Evolutionary conservation across 2,329 filamentous ascomycete genomes (phyloP).

Genomic region (Aspergillus quadricinctus): DNA sequence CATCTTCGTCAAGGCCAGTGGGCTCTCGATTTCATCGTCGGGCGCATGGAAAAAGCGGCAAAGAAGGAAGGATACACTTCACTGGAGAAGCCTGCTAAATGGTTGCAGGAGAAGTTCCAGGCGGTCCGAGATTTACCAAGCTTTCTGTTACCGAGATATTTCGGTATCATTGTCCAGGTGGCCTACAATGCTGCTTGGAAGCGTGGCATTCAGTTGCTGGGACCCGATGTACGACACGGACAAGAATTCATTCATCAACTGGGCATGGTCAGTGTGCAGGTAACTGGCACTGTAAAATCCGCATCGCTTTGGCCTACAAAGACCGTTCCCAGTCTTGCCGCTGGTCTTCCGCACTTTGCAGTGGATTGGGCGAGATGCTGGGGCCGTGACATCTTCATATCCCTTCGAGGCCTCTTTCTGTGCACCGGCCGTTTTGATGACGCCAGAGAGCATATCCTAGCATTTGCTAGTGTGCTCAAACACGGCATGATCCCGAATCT

Average conservation of each 20-base stretch:
- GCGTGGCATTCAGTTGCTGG: slow-evolving; percentile 73
- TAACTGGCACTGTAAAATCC: slow-evolving; percentile 83
- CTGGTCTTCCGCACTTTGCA: slow-evolving; percentile 89
- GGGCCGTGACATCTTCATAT: slow-evolving; percentile 97
- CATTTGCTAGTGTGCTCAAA: slow-evolving; percentile 93
- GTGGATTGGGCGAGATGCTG: slow-evolving; percentile 94
- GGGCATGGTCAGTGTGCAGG: slow-evolving; percentile 86
- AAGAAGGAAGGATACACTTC: slow-evolving; percentile 58
- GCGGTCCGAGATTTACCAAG: slow-evolving; percentile 79
- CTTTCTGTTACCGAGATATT: slow-evolving; percentile 89
- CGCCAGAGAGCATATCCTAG: slow-evolving; percentile 88
- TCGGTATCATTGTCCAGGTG: slow-evolving; percentile 81
- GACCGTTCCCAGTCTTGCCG: slow-evolving; percentile 79
- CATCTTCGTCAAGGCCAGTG: slow-evolving; percentile 88
- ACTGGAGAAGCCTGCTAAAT: slow-evolving; percentile 64
- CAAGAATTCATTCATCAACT: slow-evolving; percentile 87
- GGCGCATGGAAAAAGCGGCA: slow-evolving; percentile 69
- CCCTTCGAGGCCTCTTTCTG: slow-evolving; percentile 83
- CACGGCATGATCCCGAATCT: slow-evolving; percentile 98
- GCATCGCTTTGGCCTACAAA: slow-evolving; percentile 86
- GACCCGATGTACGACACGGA: slow-evolving; percentile 68
- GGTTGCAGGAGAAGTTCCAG: slow-evolving; percentile 81
- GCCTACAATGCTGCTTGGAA: slow-evolving; percentile 82
- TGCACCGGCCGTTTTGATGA: slow-evolving; percentile 84
- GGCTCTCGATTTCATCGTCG: slow-evolving; percentile 83